phyloP scores from a whole-genome alignment of 2,329 filamentous ascomycete species.

The Trichoderma afroharzianum region DNA sequence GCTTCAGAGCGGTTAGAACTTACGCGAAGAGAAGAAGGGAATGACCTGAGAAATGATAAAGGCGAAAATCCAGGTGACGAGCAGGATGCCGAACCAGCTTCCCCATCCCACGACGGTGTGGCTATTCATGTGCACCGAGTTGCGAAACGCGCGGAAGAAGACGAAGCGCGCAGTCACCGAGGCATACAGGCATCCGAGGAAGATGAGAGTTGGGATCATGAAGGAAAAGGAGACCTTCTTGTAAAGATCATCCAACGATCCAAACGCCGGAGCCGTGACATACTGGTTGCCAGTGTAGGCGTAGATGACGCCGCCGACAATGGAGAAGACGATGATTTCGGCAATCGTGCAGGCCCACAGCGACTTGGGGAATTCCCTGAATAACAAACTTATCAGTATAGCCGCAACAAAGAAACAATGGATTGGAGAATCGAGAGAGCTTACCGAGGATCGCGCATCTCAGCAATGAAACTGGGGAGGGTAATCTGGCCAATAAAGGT shows the following conservation, averaged over 20 bases:
- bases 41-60: slow-evolving; percentile 93
- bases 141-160: slow-evolving; percentile 84
- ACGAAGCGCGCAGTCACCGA: slow-evolving; percentile 86
- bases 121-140: slow-evolving; percentile 72
- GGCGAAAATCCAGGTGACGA: slow-evolving; percentile 72
- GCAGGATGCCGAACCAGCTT: slow-evolving; percentile 70
- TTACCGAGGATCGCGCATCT: slow-evolving; percentile 69
- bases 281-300: slow-evolving; percentile 88
- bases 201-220: slow-evolving; percentile 93
- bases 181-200: slow-evolving; percentile 85
- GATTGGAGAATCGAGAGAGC: slow-evolving; percentile 7
- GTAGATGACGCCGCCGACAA: slow-evolving; percentile 79
- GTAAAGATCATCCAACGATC: slow-evolving; percentile 72
- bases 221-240: slow-evolving; percentile 91
- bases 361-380: slow-evolving; percentile 83
- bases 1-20: slow-evolving; percentile 23
- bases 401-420: background rate
- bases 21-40: slow-evolving; percentile 80
- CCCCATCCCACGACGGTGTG: slow-evolving; percentile 82
- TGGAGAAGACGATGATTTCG: slow-evolving; percentile 79
- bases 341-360: slow-evolving; percentile 87
- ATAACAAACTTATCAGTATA: slow-evolving; percentile 36
- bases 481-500: slow-evolving; percentile 97
- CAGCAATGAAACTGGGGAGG: slow-evolving; percentile 88
- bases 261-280: slow-evolving; percentile 83